These are phyloP conservation scores for Botrytis fragariae DNA, from an alignment of 2,329 filamentous ascomycete genomes.

Conservation along the genomic window DNA sequence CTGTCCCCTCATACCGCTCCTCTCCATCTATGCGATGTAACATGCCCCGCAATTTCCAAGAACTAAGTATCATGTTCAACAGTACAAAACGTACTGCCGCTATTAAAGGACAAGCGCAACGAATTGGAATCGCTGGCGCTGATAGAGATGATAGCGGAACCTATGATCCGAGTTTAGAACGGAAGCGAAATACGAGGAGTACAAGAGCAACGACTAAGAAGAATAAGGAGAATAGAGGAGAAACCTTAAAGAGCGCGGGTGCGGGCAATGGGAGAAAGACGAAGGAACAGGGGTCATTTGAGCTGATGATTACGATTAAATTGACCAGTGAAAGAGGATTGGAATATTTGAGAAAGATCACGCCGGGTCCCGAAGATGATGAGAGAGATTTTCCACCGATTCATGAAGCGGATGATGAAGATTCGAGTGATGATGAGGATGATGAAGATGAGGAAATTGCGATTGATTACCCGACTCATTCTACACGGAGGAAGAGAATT, in stretches of 20 bases:
- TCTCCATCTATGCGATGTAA: slow-evolving; percentile 22
- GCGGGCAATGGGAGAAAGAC: slow-evolving; percentile 4
- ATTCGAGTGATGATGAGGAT: slow-evolving; percentile 3
- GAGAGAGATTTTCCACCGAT: neutral
- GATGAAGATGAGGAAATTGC: neutral
- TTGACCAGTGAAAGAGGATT: slow-evolving; percentile 3
- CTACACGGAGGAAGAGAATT: slow-evolving; percentile 1
- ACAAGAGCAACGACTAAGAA: slow-evolving; percentile 9
- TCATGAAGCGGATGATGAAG: slow-evolving; percentile 11
- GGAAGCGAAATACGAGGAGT: neutral
- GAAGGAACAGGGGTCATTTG: slow-evolving; percentile 16
- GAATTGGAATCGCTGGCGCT: slow-evolving; percentile 25
- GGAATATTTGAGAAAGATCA: neutral
- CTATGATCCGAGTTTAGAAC: slow-evolving; percentile 30
- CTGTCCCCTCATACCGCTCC: slow-evolving; percentile 27
- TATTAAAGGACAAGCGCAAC: slow-evolving; percentile 19
- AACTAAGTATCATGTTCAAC: slow-evolving; percentile 24
- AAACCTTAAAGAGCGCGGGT: neutral
- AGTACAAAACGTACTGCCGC: slow-evolving; percentile 26
- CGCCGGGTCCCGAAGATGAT: neutral
- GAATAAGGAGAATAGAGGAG: neutral
- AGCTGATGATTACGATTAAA: slow-evolving; percentile 24
- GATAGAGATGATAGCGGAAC: slow-evolving; percentile 35
- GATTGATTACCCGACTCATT: neutral
- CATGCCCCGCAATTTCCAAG: slow-evolving; percentile 8